Evolutionary conservation across 495 filamentous ascomycete species (phyloP).

Genomic region (Lasiosphaeria hispida): DNA sequence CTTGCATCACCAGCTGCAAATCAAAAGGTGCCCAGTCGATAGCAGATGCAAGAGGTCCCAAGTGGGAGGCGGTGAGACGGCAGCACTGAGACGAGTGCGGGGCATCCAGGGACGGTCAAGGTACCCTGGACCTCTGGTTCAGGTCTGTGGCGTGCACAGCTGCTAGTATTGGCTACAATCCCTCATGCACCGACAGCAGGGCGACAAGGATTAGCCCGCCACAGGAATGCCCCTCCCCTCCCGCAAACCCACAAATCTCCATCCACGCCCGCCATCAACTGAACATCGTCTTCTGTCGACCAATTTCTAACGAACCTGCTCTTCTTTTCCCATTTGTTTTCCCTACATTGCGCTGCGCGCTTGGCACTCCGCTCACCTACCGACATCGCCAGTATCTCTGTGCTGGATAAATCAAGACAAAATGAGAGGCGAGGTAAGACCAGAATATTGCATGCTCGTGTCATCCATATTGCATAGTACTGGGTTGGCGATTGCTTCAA

Average conservation of each 20-base stretch:
- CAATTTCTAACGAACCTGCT: constrained; percentile 9
- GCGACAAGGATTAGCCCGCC: background rate
- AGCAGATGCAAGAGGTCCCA: background rate
- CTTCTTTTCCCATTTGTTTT: constrained; percentile 12
- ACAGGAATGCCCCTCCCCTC: constrained; percentile 9
- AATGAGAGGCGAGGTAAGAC: constrained; percentile 55
- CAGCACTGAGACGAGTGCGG: constrained; percentile 3
- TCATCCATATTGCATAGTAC: background rate
- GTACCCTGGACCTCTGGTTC: background rate
- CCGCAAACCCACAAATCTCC: constrained; percentile 16
- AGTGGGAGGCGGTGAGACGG: constrained; percentile 8
- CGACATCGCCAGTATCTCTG: constrained; percentile 14
- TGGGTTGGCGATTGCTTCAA: constrained; percentile 10
- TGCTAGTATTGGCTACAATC: too few relatives aligned
- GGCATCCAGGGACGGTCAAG: background rate
- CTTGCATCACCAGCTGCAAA: constrained; percentile 14
- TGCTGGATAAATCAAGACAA: constrained; percentile 27
- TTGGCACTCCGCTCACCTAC: constrained; percentile 10
- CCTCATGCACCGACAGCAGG: background rate
- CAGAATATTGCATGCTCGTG: constrained; percentile 10
- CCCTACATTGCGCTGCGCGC: constrained; percentile 26
- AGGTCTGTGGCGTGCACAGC: too few relatives aligned
- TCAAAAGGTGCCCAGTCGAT: background rate
- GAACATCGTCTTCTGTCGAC: constrained; percentile 13
- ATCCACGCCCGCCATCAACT: constrained; percentile 5